Evolutionary conservation across 495 filamentous ascomycete species (phyloP), one percentile per base, ranked within the genome.

Genomic region (Penicillium ochrochloron): DNA sequence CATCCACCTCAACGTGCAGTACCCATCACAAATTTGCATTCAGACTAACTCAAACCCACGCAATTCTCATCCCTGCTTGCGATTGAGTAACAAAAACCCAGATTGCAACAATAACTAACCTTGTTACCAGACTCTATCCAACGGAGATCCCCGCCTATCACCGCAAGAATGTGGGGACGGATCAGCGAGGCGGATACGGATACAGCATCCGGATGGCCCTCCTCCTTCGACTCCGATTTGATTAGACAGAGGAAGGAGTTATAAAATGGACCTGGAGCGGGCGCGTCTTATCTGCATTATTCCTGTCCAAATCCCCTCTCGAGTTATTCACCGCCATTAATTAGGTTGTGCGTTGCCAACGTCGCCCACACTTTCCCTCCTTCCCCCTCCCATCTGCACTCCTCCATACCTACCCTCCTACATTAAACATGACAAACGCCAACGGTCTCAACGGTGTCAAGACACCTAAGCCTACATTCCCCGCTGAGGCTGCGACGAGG

Each of bases 401-500:
- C 10, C 53, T 31, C 10, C 27, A 54, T 8, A 54, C 46, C 33
- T 12, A 63, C 33, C 59, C 12, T 50, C 15, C 23, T 31, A 50
- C n/a, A 35, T 54, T 55, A 66, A 57, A 14, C n/a, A 60, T 66
- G 58, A 61, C 54, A 25, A 53, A 37, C 60, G 57, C 59, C 3
- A 73, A 69, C 60, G 42, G 52, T 15, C 33, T 63, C 52, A 58
- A 70, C 53, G 64, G 65, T 33, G 48, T 65, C 54, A 67, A 69
- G 52, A 46, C 60, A 11, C 46, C 67, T 31, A 80, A 76, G 61
- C 73, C 73, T n/a, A 58, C 58, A 15, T 81, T 79, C 61, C 72
- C 76, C 41, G 73, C 66, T 21, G 70, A 80, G 64, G 77, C 78
- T 23, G 67, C 66, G 11, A 67, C 77, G 3, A 71, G 75, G 60